Conservation (phyloP, 768 basidiomycete genomes). For the Boletus edulis region DNA sequence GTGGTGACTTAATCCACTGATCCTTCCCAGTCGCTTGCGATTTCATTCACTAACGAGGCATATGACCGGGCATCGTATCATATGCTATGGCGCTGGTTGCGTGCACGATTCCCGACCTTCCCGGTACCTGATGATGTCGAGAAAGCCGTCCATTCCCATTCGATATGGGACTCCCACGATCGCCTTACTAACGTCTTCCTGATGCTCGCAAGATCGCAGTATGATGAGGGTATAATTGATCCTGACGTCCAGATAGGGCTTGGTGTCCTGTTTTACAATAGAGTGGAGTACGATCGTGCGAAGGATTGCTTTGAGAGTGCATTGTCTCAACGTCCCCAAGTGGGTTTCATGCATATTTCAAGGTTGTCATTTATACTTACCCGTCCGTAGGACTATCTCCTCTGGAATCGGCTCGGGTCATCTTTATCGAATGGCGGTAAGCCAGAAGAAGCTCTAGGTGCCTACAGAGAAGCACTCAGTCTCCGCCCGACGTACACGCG, state of each 20-base stretch:
- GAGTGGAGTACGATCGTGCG: conserved; percentile 80
- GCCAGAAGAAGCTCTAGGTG: conserved; percentile 90
- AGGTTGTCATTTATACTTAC: neutral
- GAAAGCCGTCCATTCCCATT: conserved; percentile 49
- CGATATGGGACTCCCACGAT: conserved; percentile 81
- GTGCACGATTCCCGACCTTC: conserved; percentile 58
- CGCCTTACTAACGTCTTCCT: conserved; percentile 83
- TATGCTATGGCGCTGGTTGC: conserved; percentile 84
- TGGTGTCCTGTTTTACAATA: conserved; percentile 90
- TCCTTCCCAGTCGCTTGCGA: conserved; percentile 75
- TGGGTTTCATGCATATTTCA: conserved; percentile 26
- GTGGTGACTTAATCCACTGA: conserved; percentile 8
- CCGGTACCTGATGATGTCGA: conserved; percentile 55
- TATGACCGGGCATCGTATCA: conserved; percentile 84
- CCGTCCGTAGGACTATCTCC: conserved; percentile 68
- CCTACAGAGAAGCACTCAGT: conserved; percentile 86
- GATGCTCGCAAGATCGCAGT: conserved; percentile 78
- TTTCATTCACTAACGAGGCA: conserved; percentile 94
- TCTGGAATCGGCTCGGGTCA: conserved; percentile 97
- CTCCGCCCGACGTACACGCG: conserved; percentile 94
- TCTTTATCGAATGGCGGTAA: conserved; percentile 92
- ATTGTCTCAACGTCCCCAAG: conserved; percentile 71
- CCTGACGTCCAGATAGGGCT: conserved; percentile 92
- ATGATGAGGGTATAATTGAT: conserved; percentile 66
- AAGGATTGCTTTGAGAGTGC: conserved; percentile 95